These are phyloP conservation scores for Mucor mucedo DNA, from an alignment of 371 early-diverging fungal species.

Conservation along the genomic window DNA sequence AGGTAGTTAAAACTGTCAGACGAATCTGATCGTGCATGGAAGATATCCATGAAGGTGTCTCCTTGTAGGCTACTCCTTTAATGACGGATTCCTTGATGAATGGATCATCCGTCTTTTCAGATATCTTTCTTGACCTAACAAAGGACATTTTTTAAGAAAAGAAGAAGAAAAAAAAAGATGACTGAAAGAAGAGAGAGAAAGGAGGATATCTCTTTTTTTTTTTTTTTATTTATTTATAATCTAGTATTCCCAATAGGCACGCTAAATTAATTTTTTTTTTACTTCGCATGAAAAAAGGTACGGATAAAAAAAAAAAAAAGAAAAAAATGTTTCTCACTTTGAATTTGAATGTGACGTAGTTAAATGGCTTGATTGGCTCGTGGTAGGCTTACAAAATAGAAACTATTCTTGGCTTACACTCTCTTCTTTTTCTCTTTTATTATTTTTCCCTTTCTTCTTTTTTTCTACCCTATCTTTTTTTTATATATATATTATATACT, in stretches of 20 bases:
- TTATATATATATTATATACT: neutral
- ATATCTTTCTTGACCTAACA: slow-evolving; percentile 19
- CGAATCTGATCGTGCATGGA: slow-evolving; percentile 12
- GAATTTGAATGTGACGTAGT: too few species aligned
- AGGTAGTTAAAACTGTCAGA: slow-evolving; percentile 8
- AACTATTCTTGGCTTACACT: neutral
- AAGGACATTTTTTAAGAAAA: slow-evolving; percentile 12
- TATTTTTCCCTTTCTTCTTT: neutral
- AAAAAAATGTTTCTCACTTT: too few species aligned
- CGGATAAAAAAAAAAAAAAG: too few species aligned
- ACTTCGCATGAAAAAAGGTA: neutral
- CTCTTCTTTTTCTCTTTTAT: slow-evolving; percentile 5
- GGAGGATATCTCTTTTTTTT: slow-evolving; percentile 1
- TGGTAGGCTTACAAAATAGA: neutral
- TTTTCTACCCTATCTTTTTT: neutral
- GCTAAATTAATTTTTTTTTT: neutral
- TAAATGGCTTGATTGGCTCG: too few species aligned
- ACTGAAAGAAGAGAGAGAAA: slow-evolving; percentile 1
- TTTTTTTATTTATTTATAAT: neutral
- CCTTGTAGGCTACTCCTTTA: slow-evolving; percentile 4
- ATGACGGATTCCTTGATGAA: slow-evolving; percentile 10
- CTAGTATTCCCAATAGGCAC: too few species aligned
- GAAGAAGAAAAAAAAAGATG: slow-evolving; percentile 3
- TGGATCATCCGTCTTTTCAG: slow-evolving; percentile 18
- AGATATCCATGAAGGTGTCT: neutral